Evolutionary conservation across 139 green algal genomes (phyloP).

Genomic region (Microglena sp.): DNA sequence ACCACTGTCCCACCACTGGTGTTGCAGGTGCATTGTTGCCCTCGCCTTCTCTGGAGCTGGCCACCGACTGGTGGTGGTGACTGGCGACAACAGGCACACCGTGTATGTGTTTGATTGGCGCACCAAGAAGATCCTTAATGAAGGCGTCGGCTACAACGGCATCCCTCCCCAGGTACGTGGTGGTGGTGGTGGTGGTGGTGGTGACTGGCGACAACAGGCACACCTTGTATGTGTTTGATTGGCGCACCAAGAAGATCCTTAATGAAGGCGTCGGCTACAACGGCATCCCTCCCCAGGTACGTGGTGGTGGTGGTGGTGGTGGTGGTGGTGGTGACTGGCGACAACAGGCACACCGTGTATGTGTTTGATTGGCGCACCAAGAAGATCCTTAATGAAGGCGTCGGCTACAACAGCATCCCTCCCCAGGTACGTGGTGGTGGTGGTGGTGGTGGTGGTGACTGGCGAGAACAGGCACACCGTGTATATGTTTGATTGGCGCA

Average conservation of each 20-base stretch:
- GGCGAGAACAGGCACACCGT: slow-evolving; percentile 63
- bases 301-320: slow-evolving; percentile 34
- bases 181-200: slow-evolving; percentile 43
- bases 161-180: too few relatives aligned
- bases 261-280: slow-evolving; percentile 40
- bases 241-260: slow-evolving; percentile 32
- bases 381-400: slow-evolving; percentile 24
- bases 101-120: slow-evolving; percentile 49
- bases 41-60: slow-evolving; percentile 42
- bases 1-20: too few relatives aligned
- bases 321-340: slow-evolving; percentile 52
- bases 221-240: slow-evolving; percentile 50
- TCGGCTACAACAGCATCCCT: slow-evolving; percentile 45
- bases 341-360: slow-evolving; percentile 58
- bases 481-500: slow-evolving; percentile 45
- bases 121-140: slow-evolving; percentile 25
- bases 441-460: slow-evolving; percentile 45
- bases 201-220: slow-evolving; percentile 63
- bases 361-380: slow-evolving; percentile 50
- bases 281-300: slow-evolving; percentile 43
- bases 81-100: slow-evolving; percentile 60
- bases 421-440: slow-evolving; percentile 39
- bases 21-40: slow-evolving; percentile 27
- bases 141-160: too few relatives aligned
- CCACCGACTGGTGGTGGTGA: slow-evolving; percentile 45